A percentile compares a stretch with the other conserved stretches of the same genome.
These are phyloP conservation scores for Umbilicaria muhlenbergii DNA, from an alignment of 495 filamentous ascomycete species.

Conservation along the genomic window DNA sequence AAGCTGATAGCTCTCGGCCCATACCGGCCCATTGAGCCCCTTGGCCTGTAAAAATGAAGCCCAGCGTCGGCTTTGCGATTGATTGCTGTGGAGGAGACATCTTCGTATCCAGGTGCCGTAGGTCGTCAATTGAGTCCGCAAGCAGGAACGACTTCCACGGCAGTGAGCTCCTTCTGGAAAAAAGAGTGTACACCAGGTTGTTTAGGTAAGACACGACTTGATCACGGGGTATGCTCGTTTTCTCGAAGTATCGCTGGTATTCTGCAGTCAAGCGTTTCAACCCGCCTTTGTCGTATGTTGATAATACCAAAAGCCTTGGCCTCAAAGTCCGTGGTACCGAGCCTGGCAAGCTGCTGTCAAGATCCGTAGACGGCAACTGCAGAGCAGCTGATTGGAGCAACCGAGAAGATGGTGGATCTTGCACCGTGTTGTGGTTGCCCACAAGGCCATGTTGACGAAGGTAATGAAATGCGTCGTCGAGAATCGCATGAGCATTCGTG, in stretches of 20 bases:
- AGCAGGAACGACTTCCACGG: too few species aligned
- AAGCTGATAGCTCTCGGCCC: slow-evolving; percentile 15
- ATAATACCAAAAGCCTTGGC: background rate
- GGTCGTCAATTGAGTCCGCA: too few species aligned
- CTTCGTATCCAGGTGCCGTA: too few species aligned
- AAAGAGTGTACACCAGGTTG: slow-evolving; percentile 13
- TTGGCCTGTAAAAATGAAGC: slow-evolving; percentile 25
- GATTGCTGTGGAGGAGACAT: too few species aligned
- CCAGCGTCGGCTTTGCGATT: slow-evolving; percentile 2
- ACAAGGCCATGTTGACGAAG: background rate
- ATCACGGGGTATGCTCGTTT: background rate
- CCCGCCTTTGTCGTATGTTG: too few species aligned
- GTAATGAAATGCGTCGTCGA: slow-evolving; percentile 19
- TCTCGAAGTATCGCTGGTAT: too few species aligned
- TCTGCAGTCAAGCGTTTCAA: too few species aligned
- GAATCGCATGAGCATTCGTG: slow-evolving; percentile 37
- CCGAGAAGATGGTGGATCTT: too few species aligned
- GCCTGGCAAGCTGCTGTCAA: too few species aligned
- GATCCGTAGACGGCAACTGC: too few species aligned
- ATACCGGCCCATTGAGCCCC: slow-evolving; percentile 23
- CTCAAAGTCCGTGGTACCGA: background rate
- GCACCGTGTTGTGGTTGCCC: too few species aligned
- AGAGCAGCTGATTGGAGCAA: background rate
- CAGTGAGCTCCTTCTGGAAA: too few species aligned
- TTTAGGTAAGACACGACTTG: slow-evolving; percentile 2